A percentile compares a stretch with the other conserved stretches of the same genome.
phyloP scores from a whole-genome alignment of 306 rosid species.

The Oemleria cerasiformis region DNA sequence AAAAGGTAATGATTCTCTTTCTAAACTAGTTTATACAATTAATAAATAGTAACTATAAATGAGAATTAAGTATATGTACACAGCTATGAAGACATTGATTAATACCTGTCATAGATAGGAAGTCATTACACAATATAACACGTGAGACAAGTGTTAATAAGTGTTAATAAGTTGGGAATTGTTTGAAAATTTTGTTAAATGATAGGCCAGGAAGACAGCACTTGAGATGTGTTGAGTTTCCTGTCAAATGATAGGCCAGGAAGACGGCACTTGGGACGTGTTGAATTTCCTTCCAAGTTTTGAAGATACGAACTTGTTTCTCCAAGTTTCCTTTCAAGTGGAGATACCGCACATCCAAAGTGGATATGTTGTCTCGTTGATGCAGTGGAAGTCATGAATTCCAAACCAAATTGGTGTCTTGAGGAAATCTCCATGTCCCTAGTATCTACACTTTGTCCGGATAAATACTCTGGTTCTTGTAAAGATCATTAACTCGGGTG shows the following conservation, averaged over 20 bases:
- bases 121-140: not conserved
- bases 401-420: not conserved
- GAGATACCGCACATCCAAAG: not conserved
- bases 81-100: not conserved
- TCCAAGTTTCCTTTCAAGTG: not conserved
- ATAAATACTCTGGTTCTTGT: not conserved
- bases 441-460: not conserved
- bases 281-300: not conserved
- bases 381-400: not conserved
- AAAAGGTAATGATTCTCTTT: conserved; percentile 58
- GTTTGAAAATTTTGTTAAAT: not conserved
- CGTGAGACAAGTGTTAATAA: no score
- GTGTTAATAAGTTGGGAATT: not conserved
- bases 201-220: not conserved
- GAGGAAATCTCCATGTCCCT: not conserved
- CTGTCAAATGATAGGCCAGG: not conserved
- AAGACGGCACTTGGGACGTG: not conserved
- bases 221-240: not conserved
- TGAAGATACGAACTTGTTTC: not conserved
- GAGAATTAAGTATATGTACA: not conserved
- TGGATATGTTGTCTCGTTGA: not conserved
- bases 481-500: not conserved
- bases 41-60: not conserved
- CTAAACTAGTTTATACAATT: not conserved
- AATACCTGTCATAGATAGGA: not conserved